Base-by-base conservation (phyloP, 129 eudicot genomes). In the Helianthus tuberosus region DNA sequence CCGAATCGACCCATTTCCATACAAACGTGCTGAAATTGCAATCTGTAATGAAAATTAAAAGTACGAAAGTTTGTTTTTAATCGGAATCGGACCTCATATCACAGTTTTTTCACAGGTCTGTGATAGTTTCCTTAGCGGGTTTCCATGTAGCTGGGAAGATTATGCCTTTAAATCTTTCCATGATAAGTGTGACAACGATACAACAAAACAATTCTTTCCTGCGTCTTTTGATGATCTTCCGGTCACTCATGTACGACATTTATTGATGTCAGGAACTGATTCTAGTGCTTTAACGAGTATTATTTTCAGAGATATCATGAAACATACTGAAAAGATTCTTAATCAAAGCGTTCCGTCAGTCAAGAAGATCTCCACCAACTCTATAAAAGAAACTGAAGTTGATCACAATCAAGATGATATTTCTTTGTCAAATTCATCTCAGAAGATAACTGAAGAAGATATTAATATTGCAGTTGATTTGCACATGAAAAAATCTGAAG, bases 121-220 rank as follows among this genome's bases (percentile, higher is more conserved):
- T 38, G 50, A 83, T 50, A 64, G 64, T 70, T 89, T 89, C 77
- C 65, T 47, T 53, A 51, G 57, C 35, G 96, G 92, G 69, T 89
- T 89, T 78, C 96, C 96, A 4, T 79, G 15, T 78, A 48, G 62
- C 79, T 89, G 96, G 96, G 83, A 89, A 82, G 86, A 79, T 64
- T 80, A 44, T 73, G 74, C 84, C 16, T 72, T 75, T 64, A 71
- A 64, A 35, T 75, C 46, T 64, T 74, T 11, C 44, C 60, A 58
- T 61, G 79, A 75, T 52, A 74, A 76, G 64, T 64, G 64, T 20
- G 54, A 25, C 16, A 3, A 29, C 35, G 53, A 69, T 36, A 59
- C 62, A 59, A 49, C 20, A 2, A 12, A 61, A 41, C 59, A 47
- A 43, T 64, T 63, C 11, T 50, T 69, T 13, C 79, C 79, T 6